Evolutionary conservation across 2,329 filamentous ascomycete species (phyloP), one percentile per base, ranked within the genome.

Genomic region (Fusarium lyarnte): DNA sequence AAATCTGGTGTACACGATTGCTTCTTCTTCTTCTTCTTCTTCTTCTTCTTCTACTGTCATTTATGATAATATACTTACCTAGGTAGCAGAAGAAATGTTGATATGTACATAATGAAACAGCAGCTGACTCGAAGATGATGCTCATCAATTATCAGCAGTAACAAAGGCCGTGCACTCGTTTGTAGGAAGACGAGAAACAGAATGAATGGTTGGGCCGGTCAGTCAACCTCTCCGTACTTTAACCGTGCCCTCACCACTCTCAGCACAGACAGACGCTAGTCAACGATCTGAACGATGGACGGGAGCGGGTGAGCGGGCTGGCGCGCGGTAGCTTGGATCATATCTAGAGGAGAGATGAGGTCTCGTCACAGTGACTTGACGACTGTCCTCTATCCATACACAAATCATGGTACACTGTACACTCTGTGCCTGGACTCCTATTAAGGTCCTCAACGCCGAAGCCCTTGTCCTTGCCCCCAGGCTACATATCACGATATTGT

Each of bases 281-380:
- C 42, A 66, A 61, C 57, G 70, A 72, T 73, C 70, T 73, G 60
- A 63, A 66, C 52, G 55, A 63, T 63, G 29, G 60, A 47, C 46
- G 69, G 69, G 63, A 65, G 63, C 63, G 69, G 69, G 60, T 70
- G 59, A 41, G 62, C 58, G 66, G 58, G 55, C 42, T 69, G 69
- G 69, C 66, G 59, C 55, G 57, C 35, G 52, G 69, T 62, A 65
- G 49, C 62, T 60, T 60, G 58, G 65, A 69, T 69, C 41, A 53
- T 23, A 27, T 12, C 27, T n/a, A 27, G 42, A 45, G 42, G 17
- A 27, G 42, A 27, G 43, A 57, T 35, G 36, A 35, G 35, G 19
- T n/a, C 21, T 35, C 21, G 57, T 59, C 35, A 31, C 17, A 33
- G 27, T 41, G 17, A 52, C 35, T 52, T 46, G 39, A 33, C 14